Evolutionary conservation across 768 basidiomycete genomes (phyloP).

Genomic region (Tulasnella sp.): DNA sequence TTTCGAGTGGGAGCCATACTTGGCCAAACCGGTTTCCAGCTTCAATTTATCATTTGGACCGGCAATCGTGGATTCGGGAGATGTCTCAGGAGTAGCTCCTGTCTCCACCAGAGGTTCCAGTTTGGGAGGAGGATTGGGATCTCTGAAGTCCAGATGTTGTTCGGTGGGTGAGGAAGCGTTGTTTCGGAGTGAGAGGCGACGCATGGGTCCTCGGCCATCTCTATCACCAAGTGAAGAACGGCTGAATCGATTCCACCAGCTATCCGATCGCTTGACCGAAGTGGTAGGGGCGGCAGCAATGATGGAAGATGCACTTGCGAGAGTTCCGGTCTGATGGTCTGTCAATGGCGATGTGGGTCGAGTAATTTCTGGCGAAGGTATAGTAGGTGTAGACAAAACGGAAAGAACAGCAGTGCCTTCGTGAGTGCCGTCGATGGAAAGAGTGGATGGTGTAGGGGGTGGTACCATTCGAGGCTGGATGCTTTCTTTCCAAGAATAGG

Average conservation of each 20-base stretch:
- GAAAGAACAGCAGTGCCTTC: not conserved
- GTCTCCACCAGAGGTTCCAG: conserved; percentile 36
- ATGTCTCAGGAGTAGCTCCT: conserved; percentile 17
- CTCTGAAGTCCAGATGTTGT: conserved; percentile 44
- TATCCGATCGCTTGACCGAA: conserved; percentile 51
- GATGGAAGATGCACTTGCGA: conserved; percentile 27
- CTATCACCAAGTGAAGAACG: conserved; percentile 31
- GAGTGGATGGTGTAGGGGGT: not conserved
- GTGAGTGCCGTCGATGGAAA: not conserved
- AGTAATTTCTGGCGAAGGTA: not conserved
- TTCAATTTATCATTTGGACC: not conserved
- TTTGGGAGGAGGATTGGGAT: conserved; percentile 60
- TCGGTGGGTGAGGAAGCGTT: not conserved
- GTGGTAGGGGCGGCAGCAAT: conserved; percentile 30
- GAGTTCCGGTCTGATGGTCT: not conserved
- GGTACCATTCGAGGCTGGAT: conserved; percentile 7
- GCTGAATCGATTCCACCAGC: conserved; percentile 68
- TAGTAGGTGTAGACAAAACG: not conserved
- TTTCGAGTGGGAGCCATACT: conserved; percentile 10
- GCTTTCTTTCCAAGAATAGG: too few relatives aligned
- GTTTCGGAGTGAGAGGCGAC: conserved; percentile 29
- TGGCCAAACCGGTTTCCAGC: not conserved
- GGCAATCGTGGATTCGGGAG: conserved; percentile 29
- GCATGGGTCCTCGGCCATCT: conserved; percentile 33
- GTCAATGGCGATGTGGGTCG: not conserved